A percentile compares a stretch with the other conserved stretches of the same genome.
Evolutionary conservation across 176 grass and related monocot genomes (phyloP).

Genomic region (Carex kokanica): DNA sequence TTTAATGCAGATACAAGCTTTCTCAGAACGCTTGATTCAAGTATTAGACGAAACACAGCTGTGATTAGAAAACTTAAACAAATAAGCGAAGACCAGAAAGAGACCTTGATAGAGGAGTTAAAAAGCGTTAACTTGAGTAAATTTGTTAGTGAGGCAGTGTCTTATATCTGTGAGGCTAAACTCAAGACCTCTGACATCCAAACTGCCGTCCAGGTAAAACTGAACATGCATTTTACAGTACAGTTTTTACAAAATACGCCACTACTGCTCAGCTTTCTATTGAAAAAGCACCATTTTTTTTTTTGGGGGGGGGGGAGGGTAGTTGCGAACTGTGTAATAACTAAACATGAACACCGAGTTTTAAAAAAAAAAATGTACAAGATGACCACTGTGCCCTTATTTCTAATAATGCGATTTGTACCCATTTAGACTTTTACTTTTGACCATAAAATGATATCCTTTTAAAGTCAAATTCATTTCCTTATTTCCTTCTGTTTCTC

Average conservation of each 20-base stretch:
- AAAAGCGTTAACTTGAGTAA: conserved; percentile 99
- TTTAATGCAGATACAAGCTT: conserved; percentile 74
- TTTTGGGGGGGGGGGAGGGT: no score
- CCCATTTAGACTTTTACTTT: background rate
- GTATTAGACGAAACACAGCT: conserved; percentile 83
- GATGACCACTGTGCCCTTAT: background rate
- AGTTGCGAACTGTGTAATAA: background rate
- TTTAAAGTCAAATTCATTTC: background rate
- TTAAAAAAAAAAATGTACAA: background rate
- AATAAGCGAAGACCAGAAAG: conserved; percentile 90
- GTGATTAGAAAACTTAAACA: conserved; percentile 97
- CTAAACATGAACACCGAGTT: background rate
- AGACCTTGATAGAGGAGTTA: conserved; percentile 79
- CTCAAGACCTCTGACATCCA: conserved; percentile 95
- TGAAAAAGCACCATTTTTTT: background rate
- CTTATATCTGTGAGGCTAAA: conserved; percentile 97
- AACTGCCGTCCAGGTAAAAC: conserved; percentile 84
- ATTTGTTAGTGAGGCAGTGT: conserved; percentile 97
- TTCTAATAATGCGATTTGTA: background rate
- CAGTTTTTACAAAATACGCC: background rate
- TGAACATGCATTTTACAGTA: background rate
- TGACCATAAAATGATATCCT: background rate
- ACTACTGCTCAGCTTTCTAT: background rate
- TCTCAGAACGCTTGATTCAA: conserved; percentile 90
- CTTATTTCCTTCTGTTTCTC: background rate